phyloP scores from a whole-genome alignment of 495 filamentous ascomycete species.

The Daldinia childiae region DNA sequence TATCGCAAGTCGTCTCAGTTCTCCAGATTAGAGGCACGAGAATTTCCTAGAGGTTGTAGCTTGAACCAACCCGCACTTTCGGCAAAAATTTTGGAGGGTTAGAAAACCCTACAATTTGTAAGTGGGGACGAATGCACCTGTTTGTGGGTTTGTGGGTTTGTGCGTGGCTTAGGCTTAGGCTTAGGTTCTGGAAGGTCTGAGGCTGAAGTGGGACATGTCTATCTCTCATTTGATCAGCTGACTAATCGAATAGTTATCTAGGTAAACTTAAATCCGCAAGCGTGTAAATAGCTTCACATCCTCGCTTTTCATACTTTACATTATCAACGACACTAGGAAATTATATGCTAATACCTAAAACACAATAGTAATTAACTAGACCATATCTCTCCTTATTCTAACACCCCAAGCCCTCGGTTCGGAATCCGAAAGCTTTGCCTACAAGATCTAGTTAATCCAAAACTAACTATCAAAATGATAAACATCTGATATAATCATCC shows the following conservation, averaged over 20 bases:
- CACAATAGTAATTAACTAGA: too few relatives aligned
- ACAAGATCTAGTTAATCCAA: too few relatives aligned
- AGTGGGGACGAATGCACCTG: conserved; percentile 17
- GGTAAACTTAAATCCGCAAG: too few relatives aligned
- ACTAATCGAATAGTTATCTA: too few relatives aligned
- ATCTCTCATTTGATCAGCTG: too few relatives aligned
- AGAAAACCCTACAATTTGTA: conserved; percentile 55
- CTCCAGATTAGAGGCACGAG: conserved; percentile 47
- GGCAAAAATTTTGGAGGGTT: conserved; percentile 60
- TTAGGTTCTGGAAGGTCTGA: background rate
- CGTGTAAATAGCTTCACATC: too few relatives aligned
- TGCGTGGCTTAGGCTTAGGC: conserved; percentile 1
- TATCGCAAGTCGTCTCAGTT: conserved; percentile 45
- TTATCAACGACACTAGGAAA: too few relatives aligned
- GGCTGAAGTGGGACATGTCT: background rate
- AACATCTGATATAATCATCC: background rate
- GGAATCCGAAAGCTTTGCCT: too few relatives aligned
- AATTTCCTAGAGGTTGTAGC: conserved; percentile 42
- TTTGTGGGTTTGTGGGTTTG: conserved; percentile 31
- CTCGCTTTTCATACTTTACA: too few relatives aligned
- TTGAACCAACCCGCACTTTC: conserved; percentile 51
- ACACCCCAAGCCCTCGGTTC: too few relatives aligned
- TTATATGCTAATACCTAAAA: too few relatives aligned
- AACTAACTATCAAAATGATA: background rate
- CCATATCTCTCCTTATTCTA: too few relatives aligned